These are phyloP conservation scores for Verticillium isaacii DNA, from an alignment of 2,329 filamentous ascomycete genomes.

Conservation along the genomic window DNA sequence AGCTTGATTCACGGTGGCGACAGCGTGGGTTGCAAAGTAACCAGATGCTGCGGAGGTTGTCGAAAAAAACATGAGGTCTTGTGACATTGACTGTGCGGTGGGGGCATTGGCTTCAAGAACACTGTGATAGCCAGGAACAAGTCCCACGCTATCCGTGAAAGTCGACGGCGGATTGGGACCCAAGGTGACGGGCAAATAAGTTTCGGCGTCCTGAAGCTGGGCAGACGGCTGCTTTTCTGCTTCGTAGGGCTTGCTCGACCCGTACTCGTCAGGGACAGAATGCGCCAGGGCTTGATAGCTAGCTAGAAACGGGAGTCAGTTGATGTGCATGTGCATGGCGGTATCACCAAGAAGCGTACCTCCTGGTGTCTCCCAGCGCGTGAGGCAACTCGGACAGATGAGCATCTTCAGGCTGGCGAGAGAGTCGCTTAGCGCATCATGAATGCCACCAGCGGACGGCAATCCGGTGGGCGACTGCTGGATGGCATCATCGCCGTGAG, in stretches of 20 bases:
- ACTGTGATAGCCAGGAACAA: conserved; percentile 29
- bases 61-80: conserved; percentile 37
- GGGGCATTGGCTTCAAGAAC: conserved; percentile 27
- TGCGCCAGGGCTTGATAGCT: conserved; percentile 28
- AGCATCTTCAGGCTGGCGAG: conserved; percentile 22
- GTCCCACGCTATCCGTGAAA: conserved; percentile 23
- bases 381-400: conserved; percentile 27
- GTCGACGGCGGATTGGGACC: conserved; percentile 19
- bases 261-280: conserved; percentile 19
- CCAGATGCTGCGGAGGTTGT: conserved; percentile 1
- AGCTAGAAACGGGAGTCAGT: conserved; percentile 10
- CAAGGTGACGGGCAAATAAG: conserved; percentile 17
- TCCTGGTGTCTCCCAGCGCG: conserved; percentile 19
- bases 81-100: conserved; percentile 22
- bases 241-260: conserved; percentile 24
- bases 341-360: conserved; percentile 20
- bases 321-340: background rate
- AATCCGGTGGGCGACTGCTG: background rate
- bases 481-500: background rate
- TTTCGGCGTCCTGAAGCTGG: conserved; percentile 8
- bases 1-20: background rate
- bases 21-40: background rate
- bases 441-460: background rate
- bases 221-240: conserved; percentile 18
- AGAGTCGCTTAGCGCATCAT: background rate